A percentile compares a stretch with the other conserved stretches of the same genome.
Evolutionary conservation across 2,329 filamentous ascomycete genomes (phyloP).

Genomic region (Neospermospora avenae): DNA sequence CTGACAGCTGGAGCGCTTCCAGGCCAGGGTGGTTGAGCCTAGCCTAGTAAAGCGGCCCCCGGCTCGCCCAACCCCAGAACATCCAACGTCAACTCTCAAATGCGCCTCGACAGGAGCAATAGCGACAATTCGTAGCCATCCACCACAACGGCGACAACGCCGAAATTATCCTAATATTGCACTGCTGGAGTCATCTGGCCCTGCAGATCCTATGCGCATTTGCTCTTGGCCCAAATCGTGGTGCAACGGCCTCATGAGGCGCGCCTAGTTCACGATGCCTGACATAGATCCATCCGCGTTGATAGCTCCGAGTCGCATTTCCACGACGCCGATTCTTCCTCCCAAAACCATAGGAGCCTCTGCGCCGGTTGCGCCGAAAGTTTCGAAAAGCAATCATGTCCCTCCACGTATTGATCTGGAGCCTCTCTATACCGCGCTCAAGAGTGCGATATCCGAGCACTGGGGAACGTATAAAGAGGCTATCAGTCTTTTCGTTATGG

Average conservation of each 20-base stretch:
- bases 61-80: background rate
- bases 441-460: conserved; percentile 58
- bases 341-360: conserved; percentile 56
- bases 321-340: conserved; percentile 57
- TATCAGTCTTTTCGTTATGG: conserved; percentile 59
- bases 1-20: too few species aligned
- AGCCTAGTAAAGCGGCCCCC: background rate
- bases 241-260: conserved; percentile 27
- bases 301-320: conserved; percentile 54
- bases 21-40: too few species aligned
- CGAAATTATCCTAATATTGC: conserved; percentile 24
- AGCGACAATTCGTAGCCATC: conserved; percentile 15
- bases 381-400: conserved; percentile 58
- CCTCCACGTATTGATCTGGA: conserved; percentile 66
- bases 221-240: conserved; percentile 27
- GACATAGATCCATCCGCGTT: conserved; percentile 64
- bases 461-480: conserved; percentile 64
- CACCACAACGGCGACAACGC: conserved; percentile 10
- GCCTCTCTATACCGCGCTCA: conserved; percentile 60
- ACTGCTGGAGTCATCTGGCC: conserved; percentile 25
- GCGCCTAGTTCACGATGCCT: conserved; percentile 48
- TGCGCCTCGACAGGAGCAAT: conserved; percentile 6
- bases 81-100: conserved; percentile 21
- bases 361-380: conserved; percentile 42
- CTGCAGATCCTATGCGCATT: conserved; percentile 30